Percentiles rank a stretch among this genome's conserved stretches.
phyloP scores from a whole-genome alignment of 2,329 filamentous ascomycete genomes.

The Aureobasidium pullulans region DNA sequence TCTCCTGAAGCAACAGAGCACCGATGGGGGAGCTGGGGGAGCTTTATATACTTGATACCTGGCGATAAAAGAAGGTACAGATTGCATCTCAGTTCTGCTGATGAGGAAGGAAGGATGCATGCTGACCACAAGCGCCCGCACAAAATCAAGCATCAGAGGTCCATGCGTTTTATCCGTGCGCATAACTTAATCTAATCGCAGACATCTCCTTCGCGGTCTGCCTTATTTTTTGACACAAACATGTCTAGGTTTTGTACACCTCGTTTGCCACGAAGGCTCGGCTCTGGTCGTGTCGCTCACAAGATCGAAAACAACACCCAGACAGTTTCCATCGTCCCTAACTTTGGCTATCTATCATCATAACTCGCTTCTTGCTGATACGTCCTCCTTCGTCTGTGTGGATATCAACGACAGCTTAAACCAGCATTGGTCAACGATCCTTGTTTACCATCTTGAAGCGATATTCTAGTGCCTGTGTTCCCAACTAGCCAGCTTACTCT shows the following conservation, averaged over 20 bases:
- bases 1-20: not conserved
- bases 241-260: not conserved
- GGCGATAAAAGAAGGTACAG: not conserved
- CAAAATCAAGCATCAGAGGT: not conserved
- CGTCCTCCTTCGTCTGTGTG: too few species aligned
- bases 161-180: not conserved
- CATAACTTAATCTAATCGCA: slow-evolving; percentile 4
- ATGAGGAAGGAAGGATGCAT: not conserved
- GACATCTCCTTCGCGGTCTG: not conserved
- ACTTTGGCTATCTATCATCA: too few species aligned
- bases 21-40: not conserved
- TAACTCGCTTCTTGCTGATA: too few species aligned
- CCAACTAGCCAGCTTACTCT: too few species aligned
- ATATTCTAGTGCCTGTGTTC: too few species aligned
- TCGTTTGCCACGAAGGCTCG: not conserved
- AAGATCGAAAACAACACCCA: too few species aligned
- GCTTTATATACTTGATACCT: not conserved
- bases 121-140: not conserved
- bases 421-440: too few species aligned
- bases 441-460: too few species aligned
- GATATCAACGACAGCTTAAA: too few species aligned
- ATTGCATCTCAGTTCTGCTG: not conserved
- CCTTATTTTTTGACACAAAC: not conserved
- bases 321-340: too few species aligned
- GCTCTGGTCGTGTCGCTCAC: too few species aligned